Conservation (phyloP, 2,329 filamentous ascomycete genomes). For the Leptographium flavum region DNA sequence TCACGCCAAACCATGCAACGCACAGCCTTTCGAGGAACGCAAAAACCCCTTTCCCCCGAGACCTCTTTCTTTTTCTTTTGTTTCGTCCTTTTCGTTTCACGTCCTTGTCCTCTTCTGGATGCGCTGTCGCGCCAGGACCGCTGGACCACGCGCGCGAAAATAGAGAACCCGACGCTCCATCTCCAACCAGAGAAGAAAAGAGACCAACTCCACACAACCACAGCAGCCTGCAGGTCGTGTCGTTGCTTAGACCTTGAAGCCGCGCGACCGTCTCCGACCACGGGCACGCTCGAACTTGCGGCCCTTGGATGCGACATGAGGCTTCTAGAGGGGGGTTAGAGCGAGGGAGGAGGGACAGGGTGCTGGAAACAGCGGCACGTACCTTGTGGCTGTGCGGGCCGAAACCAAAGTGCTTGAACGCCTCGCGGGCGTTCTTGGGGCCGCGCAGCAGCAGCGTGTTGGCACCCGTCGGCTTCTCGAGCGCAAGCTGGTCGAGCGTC, state of each 20-base stretch:
- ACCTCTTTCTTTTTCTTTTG: not conserved
- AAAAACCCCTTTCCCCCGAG: not conserved
- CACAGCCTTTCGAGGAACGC: not conserved
- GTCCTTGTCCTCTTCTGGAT: not conserved
- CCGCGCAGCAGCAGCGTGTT: slow-evolving; percentile 96
- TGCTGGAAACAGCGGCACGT: slow-evolving; percentile 17
- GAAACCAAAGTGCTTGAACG: slow-evolving; percentile 94
- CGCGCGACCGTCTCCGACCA: slow-evolving; percentile 94
- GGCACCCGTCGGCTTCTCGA: slow-evolving; percentile 85
- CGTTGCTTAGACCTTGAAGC: slow-evolving; percentile 89
- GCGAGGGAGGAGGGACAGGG: slow-evolving; percentile 5
- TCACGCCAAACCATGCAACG: slow-evolving; percentile 7
- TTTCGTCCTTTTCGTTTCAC: not conserved
- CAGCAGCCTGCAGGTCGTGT: not conserved
- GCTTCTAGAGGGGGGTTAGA: slow-evolving; percentile 54
- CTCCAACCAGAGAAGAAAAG: not conserved
- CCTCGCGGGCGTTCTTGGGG: slow-evolving; percentile 96
- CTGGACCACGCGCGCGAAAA: not conserved
- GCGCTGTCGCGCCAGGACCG: too few relatives aligned
- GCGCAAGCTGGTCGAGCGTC: slow-evolving; percentile 93
- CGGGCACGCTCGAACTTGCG: slow-evolving; percentile 98
- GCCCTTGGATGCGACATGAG: slow-evolving; percentile 94
- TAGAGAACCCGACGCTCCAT: not conserved
- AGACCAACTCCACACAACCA: not conserved
- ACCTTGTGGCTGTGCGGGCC: slow-evolving; percentile 97